Evolutionary conservation across 2,329 filamentous ascomycete species (phyloP).

Genomic region (Colletotrichum graminicola): DNA sequence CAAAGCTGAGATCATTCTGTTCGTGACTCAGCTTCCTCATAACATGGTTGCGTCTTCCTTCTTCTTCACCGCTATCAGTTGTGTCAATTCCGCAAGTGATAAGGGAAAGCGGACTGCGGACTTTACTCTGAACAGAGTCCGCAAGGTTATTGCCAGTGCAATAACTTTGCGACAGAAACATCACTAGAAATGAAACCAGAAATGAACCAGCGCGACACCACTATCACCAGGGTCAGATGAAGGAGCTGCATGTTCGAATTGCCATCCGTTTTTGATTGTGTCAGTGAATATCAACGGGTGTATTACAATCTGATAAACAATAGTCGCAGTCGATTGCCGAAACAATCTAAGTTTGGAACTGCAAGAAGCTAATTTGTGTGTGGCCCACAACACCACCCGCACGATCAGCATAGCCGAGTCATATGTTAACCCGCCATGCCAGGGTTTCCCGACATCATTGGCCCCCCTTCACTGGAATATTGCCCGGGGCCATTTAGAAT

Average conservation of each 20-base stretch:
- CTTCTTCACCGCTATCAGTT: too few species aligned
- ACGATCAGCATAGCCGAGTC: not conserved
- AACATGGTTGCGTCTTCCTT: too few species aligned
- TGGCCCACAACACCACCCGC: not conserved
- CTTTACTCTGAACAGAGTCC: too few species aligned
- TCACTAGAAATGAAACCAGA: not conserved
- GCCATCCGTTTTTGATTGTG: not conserved
- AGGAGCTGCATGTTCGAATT: not conserved
- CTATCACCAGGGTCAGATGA: not conserved
- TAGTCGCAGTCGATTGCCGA: not conserved
- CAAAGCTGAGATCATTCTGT: too few species aligned
- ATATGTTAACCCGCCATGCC: not conserved
- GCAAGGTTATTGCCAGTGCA: not conserved
- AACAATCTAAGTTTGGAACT: conserved; percentile 4
- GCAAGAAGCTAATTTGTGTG: not conserved
- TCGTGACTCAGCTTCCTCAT: too few species aligned
- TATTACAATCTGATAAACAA: not conserved
- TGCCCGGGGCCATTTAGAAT: too few species aligned
- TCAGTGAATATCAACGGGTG: not conserved
- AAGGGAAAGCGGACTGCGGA: too few species aligned
- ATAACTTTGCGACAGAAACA: too few species aligned
- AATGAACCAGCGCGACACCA: not conserved
- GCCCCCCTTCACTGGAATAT: not conserved
- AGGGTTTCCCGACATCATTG: not conserved
- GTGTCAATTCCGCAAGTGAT: too few species aligned